Conservation (phyloP, 2,329 filamentous ascomycete species). For the Leptodontidium sp. region DNA sequence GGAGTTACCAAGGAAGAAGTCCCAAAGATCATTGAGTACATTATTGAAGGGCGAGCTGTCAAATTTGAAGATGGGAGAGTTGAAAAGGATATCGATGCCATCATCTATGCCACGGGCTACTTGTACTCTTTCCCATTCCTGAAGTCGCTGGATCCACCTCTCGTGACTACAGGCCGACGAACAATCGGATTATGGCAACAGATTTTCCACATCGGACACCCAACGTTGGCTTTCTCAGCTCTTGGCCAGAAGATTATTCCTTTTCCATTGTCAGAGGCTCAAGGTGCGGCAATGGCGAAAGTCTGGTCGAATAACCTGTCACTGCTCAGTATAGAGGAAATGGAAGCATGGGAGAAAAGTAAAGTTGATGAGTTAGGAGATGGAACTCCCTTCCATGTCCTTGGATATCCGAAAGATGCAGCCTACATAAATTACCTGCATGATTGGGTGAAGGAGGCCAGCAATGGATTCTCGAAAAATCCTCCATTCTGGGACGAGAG, state of each 20-base stretch:
- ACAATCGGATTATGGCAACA: slow-evolving; percentile 81
- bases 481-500: slow-evolving; percentile 76
- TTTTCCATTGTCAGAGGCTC: slow-evolving; percentile 81
- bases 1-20: slow-evolving; percentile 56
- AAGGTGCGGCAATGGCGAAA: slow-evolving; percentile 78
- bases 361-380: slow-evolving; percentile 51
- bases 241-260: slow-evolving; percentile 88
- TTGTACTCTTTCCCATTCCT: slow-evolving; percentile 85
- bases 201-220: slow-evolving; percentile 76
- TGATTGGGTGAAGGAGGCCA: slow-evolving; percentile 66
- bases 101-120: slow-evolving; percentile 92
- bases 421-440: slow-evolving; percentile 75
- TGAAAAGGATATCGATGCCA: slow-evolving; percentile 73
- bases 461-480: slow-evolving; percentile 63
- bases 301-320: slow-evolving; percentile 76
- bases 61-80: slow-evolving; percentile 71
- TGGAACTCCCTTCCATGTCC: slow-evolving; percentile 56
- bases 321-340: slow-evolving; percentile 69
- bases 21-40: slow-evolving; percentile 65
- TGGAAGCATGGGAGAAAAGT: slow-evolving; percentile 72
- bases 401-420: slow-evolving; percentile 66
- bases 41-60: slow-evolving; percentile 63
- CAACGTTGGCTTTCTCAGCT: slow-evolving; percentile 79
- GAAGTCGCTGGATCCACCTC: slow-evolving; percentile 54
- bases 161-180: slow-evolving; percentile 74